Conservation (phyloP, 768 basidiomycete species). For the Pleurotus giganteus region DNA sequence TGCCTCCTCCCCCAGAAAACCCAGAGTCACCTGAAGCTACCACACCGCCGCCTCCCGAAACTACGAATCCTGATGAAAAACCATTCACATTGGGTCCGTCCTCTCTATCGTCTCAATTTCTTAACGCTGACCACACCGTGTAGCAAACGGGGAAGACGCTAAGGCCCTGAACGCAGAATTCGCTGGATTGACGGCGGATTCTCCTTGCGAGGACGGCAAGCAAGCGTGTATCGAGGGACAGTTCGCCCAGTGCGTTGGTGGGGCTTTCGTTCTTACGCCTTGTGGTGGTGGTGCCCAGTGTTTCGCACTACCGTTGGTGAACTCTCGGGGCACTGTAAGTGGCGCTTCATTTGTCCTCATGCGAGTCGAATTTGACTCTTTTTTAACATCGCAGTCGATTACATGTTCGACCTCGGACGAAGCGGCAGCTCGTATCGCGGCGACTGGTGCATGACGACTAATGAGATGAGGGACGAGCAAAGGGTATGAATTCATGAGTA, state of each 20-base stretch:
- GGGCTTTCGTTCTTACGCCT: constrained; percentile 27
- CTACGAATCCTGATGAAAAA: neutral
- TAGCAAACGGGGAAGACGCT: constrained; percentile 3
- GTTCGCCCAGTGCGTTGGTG: constrained; percentile 39
- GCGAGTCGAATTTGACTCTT: too few relatives aligned
- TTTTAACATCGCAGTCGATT: too few relatives aligned
- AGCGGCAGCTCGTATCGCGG: too few relatives aligned
- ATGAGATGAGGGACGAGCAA: too few relatives aligned
- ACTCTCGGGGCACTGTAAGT: constrained; percentile 7
- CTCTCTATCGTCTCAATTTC: neutral
- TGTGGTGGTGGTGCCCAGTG: constrained; percentile 32
- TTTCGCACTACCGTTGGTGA: constrained; percentile 22
- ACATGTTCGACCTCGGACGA: too few relatives aligned
- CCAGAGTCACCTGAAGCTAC: neutral
- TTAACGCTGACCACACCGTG: neutral
- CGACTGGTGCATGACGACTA: too few relatives aligned
- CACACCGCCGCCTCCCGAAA: neutral
- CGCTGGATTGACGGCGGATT: constrained; percentile 8
- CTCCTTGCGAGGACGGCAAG: constrained; percentile 28
- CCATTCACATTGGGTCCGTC: neutral
- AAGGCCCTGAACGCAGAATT: constrained; percentile 17
- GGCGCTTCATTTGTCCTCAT: too few relatives aligned
- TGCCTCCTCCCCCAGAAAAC: neutral
- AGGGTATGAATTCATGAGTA: too few relatives aligned
- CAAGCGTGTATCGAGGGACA: constrained; percentile 33